Percentiles rank a stretch among this genome's conserved stretches.
Evolutionary conservation across 345 rosid genomes (phyloP).

Genomic region (Cardamine chenopodiifolia): DNA sequence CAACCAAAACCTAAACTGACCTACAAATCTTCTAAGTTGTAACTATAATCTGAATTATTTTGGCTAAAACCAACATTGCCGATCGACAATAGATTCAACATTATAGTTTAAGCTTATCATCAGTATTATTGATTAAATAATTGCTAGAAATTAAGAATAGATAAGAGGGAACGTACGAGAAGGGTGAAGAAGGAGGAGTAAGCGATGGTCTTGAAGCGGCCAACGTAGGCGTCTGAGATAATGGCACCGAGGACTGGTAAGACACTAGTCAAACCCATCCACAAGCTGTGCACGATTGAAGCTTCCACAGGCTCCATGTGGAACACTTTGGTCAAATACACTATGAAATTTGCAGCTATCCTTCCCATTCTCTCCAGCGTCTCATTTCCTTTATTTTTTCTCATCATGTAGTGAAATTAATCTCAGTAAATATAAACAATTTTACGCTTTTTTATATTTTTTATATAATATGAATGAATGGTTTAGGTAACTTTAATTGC

Average conservation of each 20-base stretch:
- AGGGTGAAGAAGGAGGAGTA: conserved; percentile 53
- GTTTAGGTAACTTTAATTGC: conserved; percentile 8
- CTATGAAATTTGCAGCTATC: conserved; percentile 54
- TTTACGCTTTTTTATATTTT: background rate
- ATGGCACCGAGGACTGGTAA: conserved; percentile 66
- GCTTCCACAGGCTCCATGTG: conserved; percentile 58
- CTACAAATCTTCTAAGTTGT: background rate
- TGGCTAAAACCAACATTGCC: background rate
- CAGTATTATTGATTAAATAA: background rate
- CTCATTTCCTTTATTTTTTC: conserved; percentile 59
- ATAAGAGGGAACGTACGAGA: conserved; percentile 49
- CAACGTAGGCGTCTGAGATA: conserved; percentile 57
- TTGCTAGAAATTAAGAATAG: background rate
- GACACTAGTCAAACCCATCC: conserved; percentile 60
- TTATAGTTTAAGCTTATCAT: background rate
- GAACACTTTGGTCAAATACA: conserved; percentile 53
- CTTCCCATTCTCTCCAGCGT: conserved; percentile 72
- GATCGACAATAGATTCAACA: background rate
- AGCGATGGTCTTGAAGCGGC: conserved; percentile 62
- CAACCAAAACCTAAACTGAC: background rate
- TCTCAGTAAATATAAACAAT: conserved; percentile 1
- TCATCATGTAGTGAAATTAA: background rate
- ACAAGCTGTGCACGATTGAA: conserved; percentile 53
- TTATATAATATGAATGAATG: background rate
- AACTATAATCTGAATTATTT: background rate